A percentile compares a stretch with the other conserved stretches of the same genome.
phyloP scores from a whole-genome alignment of 805 yeast genomes.

The Brettanomyces custersianus region DNA sequence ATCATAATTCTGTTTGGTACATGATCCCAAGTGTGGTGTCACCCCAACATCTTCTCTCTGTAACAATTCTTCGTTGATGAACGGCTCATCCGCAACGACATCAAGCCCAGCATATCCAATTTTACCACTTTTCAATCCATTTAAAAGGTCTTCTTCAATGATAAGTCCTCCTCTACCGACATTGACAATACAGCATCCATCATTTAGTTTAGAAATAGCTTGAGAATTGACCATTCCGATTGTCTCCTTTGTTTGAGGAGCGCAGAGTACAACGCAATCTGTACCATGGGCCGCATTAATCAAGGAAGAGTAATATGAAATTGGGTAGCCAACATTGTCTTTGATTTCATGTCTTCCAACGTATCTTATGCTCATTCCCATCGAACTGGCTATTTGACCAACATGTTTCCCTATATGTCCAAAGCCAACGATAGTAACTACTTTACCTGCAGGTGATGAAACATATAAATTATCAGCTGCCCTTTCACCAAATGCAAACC shows the following conservation, averaged over 20 bases:
- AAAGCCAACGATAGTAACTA: slow-evolving; percentile 61
- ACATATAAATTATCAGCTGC: slow-evolving; percentile 36
- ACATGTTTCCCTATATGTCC: slow-evolving; percentile 67
- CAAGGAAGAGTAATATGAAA: slow-evolving; percentile 36
- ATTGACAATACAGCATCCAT: slow-evolving; percentile 57
- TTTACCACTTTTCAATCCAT: slow-evolving; percentile 50
- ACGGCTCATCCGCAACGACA: slow-evolving; percentile 61
- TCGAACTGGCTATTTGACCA: slow-evolving; percentile 43
- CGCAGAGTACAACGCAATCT: slow-evolving; percentile 56
- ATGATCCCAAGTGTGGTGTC: slow-evolving; percentile 68
- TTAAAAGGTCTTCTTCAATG: slow-evolving; percentile 56
- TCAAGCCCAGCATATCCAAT: slow-evolving; percentile 64
- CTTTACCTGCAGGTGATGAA: slow-evolving; percentile 47
- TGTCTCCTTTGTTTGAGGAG: slow-evolving; percentile 59
- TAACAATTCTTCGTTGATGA: slow-evolving; percentile 38
- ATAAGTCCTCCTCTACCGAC: slow-evolving; percentile 69
- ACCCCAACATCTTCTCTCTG: slow-evolving; percentile 54
- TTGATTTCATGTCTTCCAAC: slow-evolving; percentile 43
- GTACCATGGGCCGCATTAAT: slow-evolving; percentile 25
- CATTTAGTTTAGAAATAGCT: slow-evolving; percentile 37
- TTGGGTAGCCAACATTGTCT: slow-evolving; percentile 33
- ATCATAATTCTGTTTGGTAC: slow-evolving; percentile 48
- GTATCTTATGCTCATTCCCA: slow-evolving; percentile 61
- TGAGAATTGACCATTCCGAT: slow-evolving; percentile 41
- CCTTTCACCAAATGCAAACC: slow-evolving; percentile 32